Evolutionary conservation across 2,329 filamentous ascomycete genomes (phyloP).

Genomic region (Arachnopeziza araneosa): DNA sequence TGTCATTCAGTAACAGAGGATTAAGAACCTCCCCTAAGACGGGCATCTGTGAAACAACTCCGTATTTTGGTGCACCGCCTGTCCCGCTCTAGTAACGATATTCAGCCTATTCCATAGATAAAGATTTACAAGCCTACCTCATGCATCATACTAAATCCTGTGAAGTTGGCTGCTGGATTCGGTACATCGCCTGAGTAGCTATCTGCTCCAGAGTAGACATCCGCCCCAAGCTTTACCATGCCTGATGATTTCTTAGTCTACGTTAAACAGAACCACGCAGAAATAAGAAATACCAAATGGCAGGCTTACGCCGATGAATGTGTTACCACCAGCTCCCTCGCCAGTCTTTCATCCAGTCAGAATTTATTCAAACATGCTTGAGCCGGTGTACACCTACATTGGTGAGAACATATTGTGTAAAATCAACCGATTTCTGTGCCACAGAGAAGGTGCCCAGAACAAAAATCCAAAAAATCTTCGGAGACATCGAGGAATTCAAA

Average conservation of each 20-base stretch:
- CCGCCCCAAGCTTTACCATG: conserved; percentile 18
- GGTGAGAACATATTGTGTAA: conserved; percentile 19
- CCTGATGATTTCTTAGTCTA: not conserved
- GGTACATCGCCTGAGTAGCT: conserved; percentile 44
- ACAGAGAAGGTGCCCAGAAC: not conserved
- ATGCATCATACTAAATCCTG: conserved; percentile 53
- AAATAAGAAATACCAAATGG: conserved; percentile 6
- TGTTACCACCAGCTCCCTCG: conserved; percentile 13
- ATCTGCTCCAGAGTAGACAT: conserved; percentile 29
- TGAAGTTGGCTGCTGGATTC: conserved; percentile 26
- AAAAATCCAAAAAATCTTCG: not conserved
- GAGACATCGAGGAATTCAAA: not conserved
- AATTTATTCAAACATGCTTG: not conserved
- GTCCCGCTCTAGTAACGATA: conserved; percentile 43
- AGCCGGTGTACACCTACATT: conserved; percentile 7
- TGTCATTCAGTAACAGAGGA: conserved; percentile 48
- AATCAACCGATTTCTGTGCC: conserved; percentile 1
- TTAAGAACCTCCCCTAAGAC: conserved; percentile 44
- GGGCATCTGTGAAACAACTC: conserved; percentile 44
- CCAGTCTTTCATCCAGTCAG: conserved; percentile 8
- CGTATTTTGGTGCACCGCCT: conserved; percentile 64
- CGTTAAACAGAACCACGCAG: not conserved
- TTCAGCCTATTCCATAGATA: conserved; percentile 24
- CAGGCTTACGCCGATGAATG: conserved; percentile 14
- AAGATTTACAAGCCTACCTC: conserved; percentile 22